Evolutionary conservation across 1,284 basidiomycete genomes (phyloP), one percentile per base, ranked within the genome.

Genomic region (Abortiporus biennis): DNA sequence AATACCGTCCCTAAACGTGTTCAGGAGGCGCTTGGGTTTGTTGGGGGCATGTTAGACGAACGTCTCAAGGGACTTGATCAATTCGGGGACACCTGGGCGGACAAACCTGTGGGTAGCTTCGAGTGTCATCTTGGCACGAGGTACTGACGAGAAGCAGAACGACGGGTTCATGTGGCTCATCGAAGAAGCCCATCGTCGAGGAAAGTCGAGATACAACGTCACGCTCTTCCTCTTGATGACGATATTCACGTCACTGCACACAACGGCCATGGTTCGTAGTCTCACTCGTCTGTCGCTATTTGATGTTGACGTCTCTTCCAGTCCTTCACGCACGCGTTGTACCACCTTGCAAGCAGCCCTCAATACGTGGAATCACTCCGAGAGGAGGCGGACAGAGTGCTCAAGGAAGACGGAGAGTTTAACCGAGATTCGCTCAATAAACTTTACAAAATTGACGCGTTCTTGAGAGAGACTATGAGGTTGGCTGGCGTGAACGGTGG

Each of bases 351-450:
- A 4, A 54, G 59, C 0, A 50, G 62, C 38, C 66, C 66, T 1
- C 52, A 67, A 20, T 67, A 65, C 33, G 51, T 67, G 13, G 43
- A 57, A 17, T 58, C 59, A 1, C 49, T 75, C 27, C 61, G 71
- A 3, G 63, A 69, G 23, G 72, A 75, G 48, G 56, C 69, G 0
- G 62, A 66, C 20, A 37, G 31, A 2, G 54, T 64, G 0, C 42
- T 65, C 11, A 33, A 17, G 21, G 15, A 11, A 37, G 43, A 43
- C 25, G 36, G 32, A 19, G 56, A 52, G 9, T 54, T 50, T 52
- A 50, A 43, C 35, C 55, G 54, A 40, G 36, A 42, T 17, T 47
- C 54, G 6, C 27, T 56, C 13, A 48, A 45, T 5, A 54, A 53
- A 42, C 53, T 58, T 52, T 47, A 44, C 39, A 53, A 53, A 40